Percentiles rank a stretch among this genome's conserved stretches.
phyloP scores from a whole-genome alignment of 805 yeast species.

The Starmerella apicola region DNA sequence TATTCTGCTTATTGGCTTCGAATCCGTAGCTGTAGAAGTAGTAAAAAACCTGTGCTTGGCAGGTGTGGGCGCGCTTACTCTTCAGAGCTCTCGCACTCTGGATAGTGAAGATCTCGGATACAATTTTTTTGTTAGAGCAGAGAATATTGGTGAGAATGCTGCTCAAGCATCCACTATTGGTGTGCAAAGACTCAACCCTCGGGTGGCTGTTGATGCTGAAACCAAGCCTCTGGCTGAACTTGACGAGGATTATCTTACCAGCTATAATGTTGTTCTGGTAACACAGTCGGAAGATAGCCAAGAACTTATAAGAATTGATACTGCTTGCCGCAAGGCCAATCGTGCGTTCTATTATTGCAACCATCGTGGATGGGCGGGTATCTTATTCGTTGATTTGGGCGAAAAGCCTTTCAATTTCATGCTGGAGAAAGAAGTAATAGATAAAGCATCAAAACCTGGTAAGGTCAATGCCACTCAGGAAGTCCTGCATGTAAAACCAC shows the following conservation, averaged over 20 bases:
- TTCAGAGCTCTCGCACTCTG: slow-evolving; percentile 40
- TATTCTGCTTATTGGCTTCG: slow-evolving; percentile 56
- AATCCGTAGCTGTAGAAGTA: slow-evolving; percentile 66
- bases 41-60: slow-evolving; percentile 71
- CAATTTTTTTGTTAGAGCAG: slow-evolving; percentile 48
- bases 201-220: slow-evolving; percentile 46
- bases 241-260: slow-evolving; percentile 32
- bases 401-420: slow-evolving; percentile 34
- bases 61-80: slow-evolving; percentile 50
- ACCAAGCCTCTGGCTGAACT: slow-evolving; percentile 29
- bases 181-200: slow-evolving; percentile 63
- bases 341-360: slow-evolving; percentile 61
- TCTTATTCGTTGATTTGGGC: slow-evolving; percentile 65
- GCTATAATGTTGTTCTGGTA: slow-evolving; percentile 61
- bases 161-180: slow-evolving; percentile 38
- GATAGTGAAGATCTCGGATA: slow-evolving; percentile 36
- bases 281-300: slow-evolving; percentile 41
- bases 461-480: slow-evolving; percentile 33
- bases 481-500: slow-evolving; percentile 30
- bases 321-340: slow-evolving; percentile 39
- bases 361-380: slow-evolving; percentile 72
- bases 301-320: slow-evolving; percentile 39
- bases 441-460: slow-evolving; percentile 39
- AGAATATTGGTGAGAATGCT: slow-evolving; percentile 33
- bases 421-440: slow-evolving; percentile 20